Percentiles rank a stretch among this genome's conserved stretches.
Evolutionary conservation across 2,329 filamentous ascomycete genomes (phyloP).

Genomic region (Monosporascus cannonballus): DNA sequence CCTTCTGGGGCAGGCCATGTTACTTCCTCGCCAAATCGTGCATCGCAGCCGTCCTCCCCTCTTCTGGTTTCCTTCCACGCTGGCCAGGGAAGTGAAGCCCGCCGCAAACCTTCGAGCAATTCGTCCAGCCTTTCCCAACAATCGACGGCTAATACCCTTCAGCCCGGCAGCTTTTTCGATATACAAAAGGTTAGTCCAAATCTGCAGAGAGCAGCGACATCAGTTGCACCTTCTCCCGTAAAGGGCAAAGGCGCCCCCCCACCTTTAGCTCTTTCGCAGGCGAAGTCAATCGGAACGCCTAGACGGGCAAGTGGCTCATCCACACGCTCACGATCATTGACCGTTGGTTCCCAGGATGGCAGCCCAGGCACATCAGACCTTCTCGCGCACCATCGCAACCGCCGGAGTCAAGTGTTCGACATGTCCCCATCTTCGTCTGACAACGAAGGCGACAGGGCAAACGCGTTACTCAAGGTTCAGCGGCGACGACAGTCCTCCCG

Average conservation of each 20-base stretch:
- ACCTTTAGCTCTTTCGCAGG: constrained; percentile 52
- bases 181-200: constrained; percentile 56
- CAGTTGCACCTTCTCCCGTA: constrained; percentile 48
- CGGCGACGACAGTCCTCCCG: constrained; percentile 92
- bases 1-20: constrained; percentile 74
- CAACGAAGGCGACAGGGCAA: constrained; percentile 90
- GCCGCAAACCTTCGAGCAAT: constrained; percentile 87
- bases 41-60: constrained; percentile 75
- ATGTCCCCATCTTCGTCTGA: constrained; percentile 97
- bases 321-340: constrained; percentile 78
- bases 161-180: constrained; percentile 67
- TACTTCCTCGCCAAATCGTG: constrained; percentile 81
- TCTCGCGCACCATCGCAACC: constrained; percentile 73
- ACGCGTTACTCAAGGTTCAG: constrained; percentile 85
- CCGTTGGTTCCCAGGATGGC: constrained; percentile 88
- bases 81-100: constrained; percentile 67
- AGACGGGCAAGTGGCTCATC: constrained; percentile 56
- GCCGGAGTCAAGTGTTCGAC: constrained; percentile 90
- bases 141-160: constrained; percentile 57
- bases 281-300: constrained; percentile 55
- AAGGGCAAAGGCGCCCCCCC: constrained; percentile 47
- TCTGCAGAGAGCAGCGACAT: constrained; percentile 54
- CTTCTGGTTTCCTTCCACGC: constrained; percentile 96
- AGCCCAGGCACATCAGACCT: constrained; percentile 66
- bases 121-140: constrained; percentile 80